Percentiles rank a stretch among this genome's conserved stretches.
Evolutionary conservation across 345 rosid genomes (phyloP).

Genomic region (Eucalyptus lansdowneana): DNA sequence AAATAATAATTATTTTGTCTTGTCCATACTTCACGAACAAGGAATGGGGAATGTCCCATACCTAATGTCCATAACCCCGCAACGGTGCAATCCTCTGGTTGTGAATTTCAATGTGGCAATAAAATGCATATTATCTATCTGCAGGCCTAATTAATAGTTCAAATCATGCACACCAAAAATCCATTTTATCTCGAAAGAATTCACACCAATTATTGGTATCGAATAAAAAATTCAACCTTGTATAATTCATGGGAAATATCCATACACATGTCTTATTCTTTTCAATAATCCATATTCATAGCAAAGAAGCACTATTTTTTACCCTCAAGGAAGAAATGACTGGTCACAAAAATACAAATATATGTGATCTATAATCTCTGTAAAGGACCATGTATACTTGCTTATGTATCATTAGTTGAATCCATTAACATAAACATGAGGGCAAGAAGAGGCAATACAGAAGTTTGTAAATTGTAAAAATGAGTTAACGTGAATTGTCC

Average conservation of each 20-base stretch:
- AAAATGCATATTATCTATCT: background rate
- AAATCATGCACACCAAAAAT: background rate
- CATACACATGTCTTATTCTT: background rate
- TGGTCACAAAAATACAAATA: background rate
- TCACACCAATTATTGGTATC: background rate
- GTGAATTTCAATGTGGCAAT: background rate
- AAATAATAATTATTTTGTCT: background rate
- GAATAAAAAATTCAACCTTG: fast-evolving
- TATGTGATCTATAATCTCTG: background rate
- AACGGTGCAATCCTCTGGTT: background rate
- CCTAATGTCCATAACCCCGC: background rate
- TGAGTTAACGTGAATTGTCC: background rate
- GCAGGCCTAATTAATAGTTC: background rate
- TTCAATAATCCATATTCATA: background rate
- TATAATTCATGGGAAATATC: fast-evolving
- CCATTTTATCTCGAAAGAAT: background rate
- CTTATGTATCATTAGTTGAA: background rate
- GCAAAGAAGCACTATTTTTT: background rate
- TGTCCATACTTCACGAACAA: background rate
- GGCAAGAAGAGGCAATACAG: background rate
- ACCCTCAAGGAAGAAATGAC: background rate
- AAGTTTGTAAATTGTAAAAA: background rate
- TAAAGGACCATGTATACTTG: background rate
- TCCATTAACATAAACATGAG: background rate
- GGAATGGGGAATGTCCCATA: background rate